phyloP scores from a whole-genome alignment of 2,329 filamentous ascomycete species.

The Parastagonospora nodorum region DNA sequence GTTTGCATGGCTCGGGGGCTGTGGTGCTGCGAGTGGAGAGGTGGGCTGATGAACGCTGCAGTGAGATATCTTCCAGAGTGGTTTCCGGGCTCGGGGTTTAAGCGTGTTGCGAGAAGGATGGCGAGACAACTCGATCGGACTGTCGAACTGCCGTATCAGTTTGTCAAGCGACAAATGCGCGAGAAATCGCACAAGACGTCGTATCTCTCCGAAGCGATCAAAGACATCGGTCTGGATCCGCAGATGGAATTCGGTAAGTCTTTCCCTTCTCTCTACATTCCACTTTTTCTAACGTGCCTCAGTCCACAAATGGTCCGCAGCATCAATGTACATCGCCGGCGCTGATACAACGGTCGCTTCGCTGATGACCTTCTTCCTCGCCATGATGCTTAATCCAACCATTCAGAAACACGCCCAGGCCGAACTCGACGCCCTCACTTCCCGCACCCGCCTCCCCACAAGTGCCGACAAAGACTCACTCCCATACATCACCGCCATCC shows the following conservation, averaged over 20 bases:
- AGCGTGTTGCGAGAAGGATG: slow-evolving; percentile 48
- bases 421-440: slow-evolving; percentile 57
- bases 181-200: slow-evolving; percentile 39
- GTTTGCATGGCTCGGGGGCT: no score
- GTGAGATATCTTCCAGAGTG: slow-evolving; percentile 53
- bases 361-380: slow-evolving; percentile 54
- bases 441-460: slow-evolving; percentile 52
- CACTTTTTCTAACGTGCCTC: background rate
- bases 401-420: slow-evolving; percentile 55
- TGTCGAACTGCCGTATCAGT: slow-evolving; percentile 49
- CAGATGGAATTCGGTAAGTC: slow-evolving; percentile 60
- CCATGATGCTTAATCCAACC: slow-evolving; percentile 56
- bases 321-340: slow-evolving; percentile 51
- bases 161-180: slow-evolving; percentile 50
- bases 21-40: background rate
- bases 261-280: no score
- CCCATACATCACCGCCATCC: slow-evolving; percentile 39
- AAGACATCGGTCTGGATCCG: slow-evolving; percentile 34
- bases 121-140: slow-evolving; percentile 34
- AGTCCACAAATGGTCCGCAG: slow-evolving; percentile 49
- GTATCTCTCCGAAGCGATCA: slow-evolving; percentile 49
- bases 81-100: slow-evolving; percentile 54
- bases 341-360: slow-evolving; percentile 53
- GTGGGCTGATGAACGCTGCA: background rate
- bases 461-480: slow-evolving; percentile 54